phyloP scores from a whole-genome alignment of 345 rosid species.

The Lenwebbia sp. region DNA sequence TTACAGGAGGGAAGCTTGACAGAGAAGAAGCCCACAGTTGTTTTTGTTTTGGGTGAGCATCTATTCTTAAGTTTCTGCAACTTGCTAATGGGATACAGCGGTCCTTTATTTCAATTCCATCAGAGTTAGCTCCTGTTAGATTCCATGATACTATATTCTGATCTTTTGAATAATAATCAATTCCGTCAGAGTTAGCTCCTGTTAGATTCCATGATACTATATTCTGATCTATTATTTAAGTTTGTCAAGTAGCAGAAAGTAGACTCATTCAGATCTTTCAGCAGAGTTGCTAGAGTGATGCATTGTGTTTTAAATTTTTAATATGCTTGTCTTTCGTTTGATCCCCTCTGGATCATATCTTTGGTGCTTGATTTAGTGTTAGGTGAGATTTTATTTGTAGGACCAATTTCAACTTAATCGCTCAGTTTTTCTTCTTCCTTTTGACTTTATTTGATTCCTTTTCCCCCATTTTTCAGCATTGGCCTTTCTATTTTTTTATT shows the following conservation, averaged over 20 bases:
- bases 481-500: background rate
- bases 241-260: background rate
- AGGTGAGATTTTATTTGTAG: background rate
- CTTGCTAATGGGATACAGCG: background rate
- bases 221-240: background rate
- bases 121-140: background rate
- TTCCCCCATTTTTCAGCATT: background rate
- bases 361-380: background rate
- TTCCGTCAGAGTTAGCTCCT: background rate
- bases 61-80: background rate
- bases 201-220: background rate
- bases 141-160: background rate
- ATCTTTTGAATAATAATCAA: background rate
- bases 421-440: background rate
- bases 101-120: background rate
- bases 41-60: slow-evolving; percentile 78
- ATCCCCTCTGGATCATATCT: background rate
- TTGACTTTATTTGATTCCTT: background rate
- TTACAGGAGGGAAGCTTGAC: slow-evolving; percentile 35
- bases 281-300: background rate
- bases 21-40: slow-evolving; percentile 58
- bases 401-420: background rate
- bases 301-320: background rate
- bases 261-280: background rate
- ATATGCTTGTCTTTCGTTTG: background rate